A percentile compares a stretch with the other conserved stretches of the same genome.
phyloP scores from a whole-genome alignment of 1,284 basidiomycete species.

The Abortiporus biennis region DNA sequence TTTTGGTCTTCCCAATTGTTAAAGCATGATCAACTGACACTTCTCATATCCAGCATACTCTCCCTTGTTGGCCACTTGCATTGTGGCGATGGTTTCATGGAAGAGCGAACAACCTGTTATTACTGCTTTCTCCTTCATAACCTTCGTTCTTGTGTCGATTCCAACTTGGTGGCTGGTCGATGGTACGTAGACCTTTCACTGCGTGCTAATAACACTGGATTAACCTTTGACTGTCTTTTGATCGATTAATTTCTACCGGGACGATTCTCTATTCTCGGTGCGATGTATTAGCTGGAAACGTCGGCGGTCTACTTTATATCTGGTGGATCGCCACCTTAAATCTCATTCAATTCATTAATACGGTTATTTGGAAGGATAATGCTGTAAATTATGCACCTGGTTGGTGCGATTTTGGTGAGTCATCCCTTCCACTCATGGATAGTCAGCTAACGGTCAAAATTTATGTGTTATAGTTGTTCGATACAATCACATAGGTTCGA shows the following conservation, averaged over 20 bases:
- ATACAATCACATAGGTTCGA: conserved; percentile 26
- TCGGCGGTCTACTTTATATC: conserved; percentile 63
- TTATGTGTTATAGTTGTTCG: conserved; percentile 27
- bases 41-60: too few species aligned
- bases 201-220: too few species aligned
- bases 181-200: conserved; percentile 29
- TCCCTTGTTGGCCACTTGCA: too few species aligned
- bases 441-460: neutral
- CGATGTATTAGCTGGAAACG: conserved; percentile 36
- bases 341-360: conserved; percentile 55
- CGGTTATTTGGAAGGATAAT: conserved; percentile 60
- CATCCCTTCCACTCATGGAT: neutral
- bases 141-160: conserved; percentile 41
- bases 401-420: conserved; percentile 76
- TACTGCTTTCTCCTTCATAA: conserved; percentile 37
- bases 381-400: conserved; percentile 49
- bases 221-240: too few species aligned
- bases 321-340: conserved; percentile 52
- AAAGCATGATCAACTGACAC: too few species aligned
- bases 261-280: too few species aligned
- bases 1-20: too few species aligned
- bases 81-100: conserved; percentile 9
- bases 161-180: conserved; percentile 58
- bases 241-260: too few species aligned
- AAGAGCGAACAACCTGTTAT: conserved; percentile 8